Percentiles rank a stretch among this genome's conserved stretches.
phyloP scores from a whole-genome alignment of 164 flowering plant genomes.

The Nymphaea colorata region DNA sequence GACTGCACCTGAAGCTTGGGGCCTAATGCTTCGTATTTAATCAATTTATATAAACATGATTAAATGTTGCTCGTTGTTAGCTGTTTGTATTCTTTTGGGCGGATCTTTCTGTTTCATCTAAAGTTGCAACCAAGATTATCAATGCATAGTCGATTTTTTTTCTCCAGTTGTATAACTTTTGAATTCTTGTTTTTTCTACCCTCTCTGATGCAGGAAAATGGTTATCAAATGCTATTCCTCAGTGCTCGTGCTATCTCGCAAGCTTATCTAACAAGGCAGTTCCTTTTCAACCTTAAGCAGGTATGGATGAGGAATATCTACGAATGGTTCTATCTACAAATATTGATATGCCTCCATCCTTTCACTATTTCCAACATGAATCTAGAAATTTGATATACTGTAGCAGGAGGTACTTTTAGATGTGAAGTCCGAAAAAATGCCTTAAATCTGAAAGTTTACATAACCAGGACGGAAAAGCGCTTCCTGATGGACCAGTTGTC shows the following conservation, averaged over 20 bases:
- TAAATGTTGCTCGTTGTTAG: too few relatives aligned
- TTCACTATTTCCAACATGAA: not conserved
- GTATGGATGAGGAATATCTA: conserved; percentile 16
- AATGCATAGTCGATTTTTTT: too few relatives aligned
- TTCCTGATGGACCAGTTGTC: conserved; percentile 96
- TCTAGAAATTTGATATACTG: not conserved
- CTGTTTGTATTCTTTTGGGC: too few relatives aligned
- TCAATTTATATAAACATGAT: too few relatives aligned
- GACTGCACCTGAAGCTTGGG: too few relatives aligned
- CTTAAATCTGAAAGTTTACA: not conserved
- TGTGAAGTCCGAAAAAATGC: not conserved
- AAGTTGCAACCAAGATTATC: too few relatives aligned
- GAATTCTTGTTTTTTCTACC: too few relatives aligned
- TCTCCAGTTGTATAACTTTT: too few relatives aligned
- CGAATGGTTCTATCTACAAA: not conserved
- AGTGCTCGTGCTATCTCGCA: conserved; percentile 98
- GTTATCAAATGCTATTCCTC: conserved; percentile 84
- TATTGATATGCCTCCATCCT: not conserved
- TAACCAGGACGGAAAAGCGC: conserved; percentile 76
- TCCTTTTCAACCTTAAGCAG: conserved; percentile 86
- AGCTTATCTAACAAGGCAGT: conserved; percentile 74
- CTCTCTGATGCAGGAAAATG: conserved; percentile 61
- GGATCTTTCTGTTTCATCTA: too few relatives aligned
- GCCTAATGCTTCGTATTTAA: too few relatives aligned
- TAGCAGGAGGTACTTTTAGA: not conserved